Conservation (phyloP, 1,284 basidiomycete species). For the Cutaneotrichosporon cavernicola region DNA sequence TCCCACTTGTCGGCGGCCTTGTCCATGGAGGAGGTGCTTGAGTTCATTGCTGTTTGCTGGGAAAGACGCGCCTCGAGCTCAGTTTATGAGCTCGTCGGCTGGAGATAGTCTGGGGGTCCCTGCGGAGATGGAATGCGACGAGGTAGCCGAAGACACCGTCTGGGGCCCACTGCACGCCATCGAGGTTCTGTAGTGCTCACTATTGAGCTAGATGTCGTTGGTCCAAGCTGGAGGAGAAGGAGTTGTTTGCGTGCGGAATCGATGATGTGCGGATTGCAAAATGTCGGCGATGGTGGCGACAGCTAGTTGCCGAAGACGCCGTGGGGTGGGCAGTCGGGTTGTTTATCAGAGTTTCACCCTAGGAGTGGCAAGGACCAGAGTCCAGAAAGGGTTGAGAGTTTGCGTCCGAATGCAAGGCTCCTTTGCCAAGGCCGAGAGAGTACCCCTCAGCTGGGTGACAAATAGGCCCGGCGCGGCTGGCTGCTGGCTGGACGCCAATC, state of each 20-base stretch:
- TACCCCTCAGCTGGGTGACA: no score
- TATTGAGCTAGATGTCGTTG: not conserved
- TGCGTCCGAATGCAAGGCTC: no score
- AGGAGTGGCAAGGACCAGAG: no score
- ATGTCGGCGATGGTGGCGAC: not conserved
- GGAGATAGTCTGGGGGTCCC: not conserved
- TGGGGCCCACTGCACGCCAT: conserved; percentile 2
- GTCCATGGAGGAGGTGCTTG: conserved; percentile 2
- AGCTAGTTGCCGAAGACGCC: not conserved
- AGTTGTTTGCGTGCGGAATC: not conserved
- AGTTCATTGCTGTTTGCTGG: not conserved
- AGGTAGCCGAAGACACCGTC: not conserved
- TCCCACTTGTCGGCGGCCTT: not conserved
- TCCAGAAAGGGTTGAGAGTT: no score
- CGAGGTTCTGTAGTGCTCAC: not conserved
- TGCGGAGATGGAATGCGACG: not conserved
- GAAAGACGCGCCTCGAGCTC: not conserved
- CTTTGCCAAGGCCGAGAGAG: no score
- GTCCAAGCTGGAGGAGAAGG: not conserved
- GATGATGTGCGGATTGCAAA: not conserved
- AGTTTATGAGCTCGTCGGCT: not conserved
- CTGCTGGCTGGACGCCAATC: no score
- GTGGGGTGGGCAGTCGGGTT: not conserved
- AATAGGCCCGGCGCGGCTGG: no score
- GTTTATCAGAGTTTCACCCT: no score